These are phyloP conservation scores for Aureobasidium sp. DNA, from an alignment of 2,329 filamentous ascomycete species.

Conservation along the genomic window DNA sequence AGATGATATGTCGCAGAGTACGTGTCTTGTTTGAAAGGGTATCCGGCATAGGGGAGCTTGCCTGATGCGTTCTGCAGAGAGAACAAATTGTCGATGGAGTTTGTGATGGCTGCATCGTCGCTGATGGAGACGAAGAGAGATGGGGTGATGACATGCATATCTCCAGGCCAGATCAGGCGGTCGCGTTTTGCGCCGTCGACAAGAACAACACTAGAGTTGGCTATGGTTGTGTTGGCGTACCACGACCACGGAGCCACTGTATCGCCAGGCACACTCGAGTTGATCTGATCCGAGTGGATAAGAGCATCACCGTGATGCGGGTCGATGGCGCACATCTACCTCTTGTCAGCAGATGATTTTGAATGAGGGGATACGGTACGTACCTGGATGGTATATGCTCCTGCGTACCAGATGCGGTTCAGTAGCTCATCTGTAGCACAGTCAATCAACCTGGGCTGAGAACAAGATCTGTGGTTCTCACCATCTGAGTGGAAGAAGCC, in stretches of 20 bases:
- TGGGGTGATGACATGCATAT: slow-evolving; percentile 52
- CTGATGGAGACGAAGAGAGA: slow-evolving; percentile 50
- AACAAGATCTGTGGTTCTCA: neutral
- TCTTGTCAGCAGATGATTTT: neutral
- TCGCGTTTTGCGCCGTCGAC: slow-evolving; percentile 36
- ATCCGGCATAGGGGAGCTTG: slow-evolving; percentile 23
- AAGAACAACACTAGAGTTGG: slow-evolving; percentile 31
- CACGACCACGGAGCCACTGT: slow-evolving; percentile 28
- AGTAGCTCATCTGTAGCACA: slow-evolving; percentile 30
- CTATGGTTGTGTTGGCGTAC: slow-evolving; percentile 37
- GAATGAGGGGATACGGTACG: neutral
- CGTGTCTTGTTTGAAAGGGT: slow-evolving; percentile 21
- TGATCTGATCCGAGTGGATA: slow-evolving; percentile 28
- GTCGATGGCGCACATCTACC: slow-evolving; percentile 31
- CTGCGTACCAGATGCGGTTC: slow-evolving; percentile 41
- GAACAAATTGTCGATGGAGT: slow-evolving; percentile 39
- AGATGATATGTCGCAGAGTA: slow-evolving; percentile 50
- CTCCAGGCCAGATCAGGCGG: slow-evolving; percentile 54
- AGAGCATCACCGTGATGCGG: slow-evolving; percentile 30
- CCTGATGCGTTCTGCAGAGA: slow-evolving; percentile 18
- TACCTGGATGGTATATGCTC: slow-evolving; percentile 26
- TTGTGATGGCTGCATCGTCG: slow-evolving; percentile 46
- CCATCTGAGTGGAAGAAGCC: slow-evolving; percentile 39
- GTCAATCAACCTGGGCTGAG: neutral
- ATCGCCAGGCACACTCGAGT: slow-evolving; percentile 27